Conservation (phyloP, 192 early-diverging fungal genomes). For the Coemansia sp. region DNA sequence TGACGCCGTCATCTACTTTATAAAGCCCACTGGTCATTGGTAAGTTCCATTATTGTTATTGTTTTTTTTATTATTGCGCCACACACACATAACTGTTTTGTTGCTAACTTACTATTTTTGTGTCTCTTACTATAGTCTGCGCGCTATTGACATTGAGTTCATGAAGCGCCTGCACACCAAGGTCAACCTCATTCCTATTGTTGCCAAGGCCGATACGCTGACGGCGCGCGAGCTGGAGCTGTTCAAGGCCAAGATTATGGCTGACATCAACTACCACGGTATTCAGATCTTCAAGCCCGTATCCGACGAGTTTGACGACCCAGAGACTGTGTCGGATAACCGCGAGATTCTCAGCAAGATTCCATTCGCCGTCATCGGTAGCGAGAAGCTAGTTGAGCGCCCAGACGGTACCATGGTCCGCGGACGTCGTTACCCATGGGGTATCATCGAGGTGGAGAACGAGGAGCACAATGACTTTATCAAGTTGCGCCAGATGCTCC, state of each 20-base stretch:
- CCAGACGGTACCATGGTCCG: slow-evolving; percentile 82
- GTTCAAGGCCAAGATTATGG: slow-evolving; percentile 86
- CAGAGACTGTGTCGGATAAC: slow-evolving; percentile 80
- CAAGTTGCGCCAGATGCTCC: slow-evolving; percentile 88
- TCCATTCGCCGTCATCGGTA: slow-evolving; percentile 94
- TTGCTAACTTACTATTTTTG: slow-evolving; percentile 4
- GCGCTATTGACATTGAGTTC: slow-evolving; percentile 92
- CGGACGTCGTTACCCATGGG: slow-evolving; percentile 91
- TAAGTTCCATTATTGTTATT: slow-evolving; percentile 32
- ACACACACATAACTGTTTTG: slow-evolving; percentile 4
- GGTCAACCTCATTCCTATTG: slow-evolving; percentile 86
- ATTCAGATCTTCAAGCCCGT: slow-evolving; percentile 86
- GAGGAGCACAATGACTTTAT: slow-evolving; percentile 96
- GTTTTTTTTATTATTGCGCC: slow-evolving; percentile 2
- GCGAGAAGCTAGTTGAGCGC: slow-evolving; percentile 80
- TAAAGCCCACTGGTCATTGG: slow-evolving; percentile 93
- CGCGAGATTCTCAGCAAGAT: slow-evolving; percentile 88
- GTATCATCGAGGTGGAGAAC: slow-evolving; percentile 96
- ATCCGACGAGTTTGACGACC: slow-evolving; percentile 79
- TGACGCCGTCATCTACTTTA: slow-evolving; percentile 95
- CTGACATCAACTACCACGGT: slow-evolving; percentile 78
- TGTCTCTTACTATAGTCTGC: slow-evolving; percentile 53
- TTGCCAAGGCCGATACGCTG: slow-evolving; percentile 90
- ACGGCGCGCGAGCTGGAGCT: slow-evolving; percentile 74
- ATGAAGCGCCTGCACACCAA: slow-evolving; percentile 89